Evolutionary conservation across 176 grass and related monocot genomes (phyloP), one percentile per base, ranked within the genome.

Genomic region (Triticum urartu): DNA sequence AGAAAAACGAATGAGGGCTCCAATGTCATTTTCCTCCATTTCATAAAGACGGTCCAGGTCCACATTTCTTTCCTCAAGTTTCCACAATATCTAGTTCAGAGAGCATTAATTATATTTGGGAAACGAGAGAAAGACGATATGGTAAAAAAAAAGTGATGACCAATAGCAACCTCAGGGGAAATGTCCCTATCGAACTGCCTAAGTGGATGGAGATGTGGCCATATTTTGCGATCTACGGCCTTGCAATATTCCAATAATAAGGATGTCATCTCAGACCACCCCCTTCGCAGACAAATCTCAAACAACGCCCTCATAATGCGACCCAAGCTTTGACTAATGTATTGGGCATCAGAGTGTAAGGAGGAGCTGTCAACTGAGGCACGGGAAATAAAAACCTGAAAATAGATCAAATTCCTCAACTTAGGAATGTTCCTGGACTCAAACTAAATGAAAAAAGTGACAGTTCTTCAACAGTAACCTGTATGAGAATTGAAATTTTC

Each of bases 401-500:
- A 77, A 80, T 87, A 17, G 26, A 85, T 79, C 62, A 54, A 80
- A 63, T 71, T n/a, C 20, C 65, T 64, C 45, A 74, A 81, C 78
- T 89, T 72, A 67, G 38, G 24, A 81, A 85, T 61, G 20, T 69
- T 85, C 20, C 12, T 58, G 58, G 30, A 40, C 73, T 86, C 50
- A 32, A 83, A 84, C 35, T 64, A 65, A 68, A 39, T 58, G 45
- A 7, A 52, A 45, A 39, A 30, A 78, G 64, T 77, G 68, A 21
- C 35, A 91, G 75, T 62, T 72, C 33, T 61, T 21, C 17, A 80
- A 65, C 17, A 90, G 26, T 59, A 75, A 94, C 96, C 96, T 98
- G 96, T 92, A 98, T 98, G 82, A 98, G 96, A 89, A 98, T 98
- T 75, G 96, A 90, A 84, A 94, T 98, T 88, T 98, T 98, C 56